phyloP scores from a whole-genome alignment of 495 filamentous ascomycete species.

The Penicillium malachiteum region DNA sequence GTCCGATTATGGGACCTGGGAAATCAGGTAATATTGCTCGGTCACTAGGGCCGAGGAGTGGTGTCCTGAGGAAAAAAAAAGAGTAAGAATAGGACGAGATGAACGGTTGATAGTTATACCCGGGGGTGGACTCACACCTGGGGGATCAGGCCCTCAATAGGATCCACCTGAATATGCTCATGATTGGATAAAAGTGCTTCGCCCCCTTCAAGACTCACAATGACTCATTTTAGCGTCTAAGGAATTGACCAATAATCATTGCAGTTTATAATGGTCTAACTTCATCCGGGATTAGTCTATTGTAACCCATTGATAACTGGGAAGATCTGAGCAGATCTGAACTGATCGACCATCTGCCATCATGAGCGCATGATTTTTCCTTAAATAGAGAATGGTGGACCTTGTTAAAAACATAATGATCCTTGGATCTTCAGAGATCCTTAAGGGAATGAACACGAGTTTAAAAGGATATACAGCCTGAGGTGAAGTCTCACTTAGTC shows the following conservation, averaged over 20 bases:
- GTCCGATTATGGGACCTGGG: background rate
- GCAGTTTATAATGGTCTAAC: background rate
- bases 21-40: slow-evolving; percentile 7
- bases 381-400: background rate
- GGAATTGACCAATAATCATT: slow-evolving; percentile 11
- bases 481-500: no score
- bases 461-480: no score
- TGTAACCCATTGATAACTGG: background rate
- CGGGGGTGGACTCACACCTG: background rate
- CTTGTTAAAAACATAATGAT: no score
- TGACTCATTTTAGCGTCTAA: slow-evolving; percentile 33
- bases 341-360: background rate
- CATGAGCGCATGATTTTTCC: no score
- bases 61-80: slow-evolving; percentile 29
- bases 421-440: no score
- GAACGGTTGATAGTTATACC: slow-evolving; percentile 13
- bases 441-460: no score
- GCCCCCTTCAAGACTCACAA: slow-evolving; percentile 20
- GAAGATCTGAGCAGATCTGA: background rate
- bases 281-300: background rate
- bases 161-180: background rate
- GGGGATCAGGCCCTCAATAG: slow-evolving; percentile 7
- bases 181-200: slow-evolving; percentile 16
- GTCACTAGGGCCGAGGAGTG: slow-evolving; percentile 17
- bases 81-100: background rate